These are phyloP conservation scores for Bidens hawaiensis DNA, from an alignment of 140 eudicot genomes.

Conservation along the genomic window DNA sequence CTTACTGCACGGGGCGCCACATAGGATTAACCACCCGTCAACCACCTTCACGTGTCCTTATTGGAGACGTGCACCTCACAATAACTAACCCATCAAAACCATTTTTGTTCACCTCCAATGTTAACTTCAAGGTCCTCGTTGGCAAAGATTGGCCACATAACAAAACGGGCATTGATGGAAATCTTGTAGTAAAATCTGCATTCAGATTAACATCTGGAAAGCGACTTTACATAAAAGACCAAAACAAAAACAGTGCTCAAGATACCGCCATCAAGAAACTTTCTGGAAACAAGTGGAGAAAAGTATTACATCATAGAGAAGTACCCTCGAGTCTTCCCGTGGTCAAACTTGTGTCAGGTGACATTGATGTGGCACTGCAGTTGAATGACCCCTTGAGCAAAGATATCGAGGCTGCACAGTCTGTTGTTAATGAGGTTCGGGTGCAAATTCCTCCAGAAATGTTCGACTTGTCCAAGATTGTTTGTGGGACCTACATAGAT, in stretches of 20 bases:
- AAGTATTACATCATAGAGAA: slow-evolving; percentile 49
- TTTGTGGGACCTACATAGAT: slow-evolving; percentile 88
- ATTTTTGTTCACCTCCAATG: slow-evolving; percentile 51
- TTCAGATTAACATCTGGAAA: slow-evolving; percentile 67
- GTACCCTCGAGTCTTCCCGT: slow-evolving; percentile 80
- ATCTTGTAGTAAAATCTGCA: slow-evolving; percentile 40
- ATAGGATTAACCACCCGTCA: slow-evolving; percentile 82
- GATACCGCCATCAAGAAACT: slow-evolving; percentile 47
- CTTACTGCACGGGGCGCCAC: slow-evolving; percentile 82
- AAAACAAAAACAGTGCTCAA: slow-evolving; percentile 31
- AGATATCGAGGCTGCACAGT: slow-evolving; percentile 44
- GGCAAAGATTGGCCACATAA: slow-evolving; percentile 80
- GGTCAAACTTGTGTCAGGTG: slow-evolving; percentile 57
- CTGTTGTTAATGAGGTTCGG: slow-evolving; percentile 61
- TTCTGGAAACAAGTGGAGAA: slow-evolving; percentile 70
- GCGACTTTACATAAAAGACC: slow-evolving; percentile 65
- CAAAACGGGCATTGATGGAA: slow-evolving; percentile 65
- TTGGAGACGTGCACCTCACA: slow-evolving; percentile 62
- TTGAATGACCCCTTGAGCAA: slow-evolving; percentile 50
- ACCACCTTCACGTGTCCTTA: slow-evolving; percentile 71
- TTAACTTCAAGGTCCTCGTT: slow-evolving; percentile 46
- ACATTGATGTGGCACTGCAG: slow-evolving; percentile 47
- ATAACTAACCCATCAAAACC: slow-evolving; percentile 44
- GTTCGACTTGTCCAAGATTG: slow-evolving; percentile 81
- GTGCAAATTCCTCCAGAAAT: slow-evolving; percentile 81